These are phyloP conservation scores for Agroathelia rolfsii DNA, from an alignment of 1,284 basidiomycete species.

Conservation along the genomic window DNA sequence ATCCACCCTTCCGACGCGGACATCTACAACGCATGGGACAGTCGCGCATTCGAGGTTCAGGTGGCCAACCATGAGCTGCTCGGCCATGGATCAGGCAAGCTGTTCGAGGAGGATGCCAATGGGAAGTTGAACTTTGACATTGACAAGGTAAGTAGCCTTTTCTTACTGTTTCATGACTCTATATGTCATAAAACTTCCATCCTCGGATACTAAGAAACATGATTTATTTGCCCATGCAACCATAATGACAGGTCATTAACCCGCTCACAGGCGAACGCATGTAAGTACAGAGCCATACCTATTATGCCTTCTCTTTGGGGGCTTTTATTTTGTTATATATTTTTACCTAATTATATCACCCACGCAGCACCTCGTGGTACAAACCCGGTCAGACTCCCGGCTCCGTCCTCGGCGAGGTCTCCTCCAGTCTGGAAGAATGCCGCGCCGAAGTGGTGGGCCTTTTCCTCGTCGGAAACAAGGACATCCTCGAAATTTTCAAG, in stretches of 20 bases:
- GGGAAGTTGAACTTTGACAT: conserved; percentile 75
- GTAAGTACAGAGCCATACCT: conserved; percentile 30
- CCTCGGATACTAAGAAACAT: conserved; percentile 4
- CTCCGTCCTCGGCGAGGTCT: conserved; percentile 73
- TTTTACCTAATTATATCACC: background rate
- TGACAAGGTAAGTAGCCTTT: conserved; percentile 34
- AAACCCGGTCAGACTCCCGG: conserved; percentile 73
- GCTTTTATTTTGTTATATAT: conserved; percentile 2
- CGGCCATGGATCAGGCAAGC: conserved; percentile 72
- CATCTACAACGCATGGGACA: conserved; percentile 70
- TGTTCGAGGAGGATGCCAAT: conserved; percentile 65
- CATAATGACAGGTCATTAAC: conserved; percentile 50
- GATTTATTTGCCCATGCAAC: background rate
- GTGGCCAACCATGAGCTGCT: conserved; percentile 81
- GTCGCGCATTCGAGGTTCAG: conserved; percentile 70
- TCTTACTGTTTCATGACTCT: conserved; percentile 3
- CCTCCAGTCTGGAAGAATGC: conserved; percentile 83
- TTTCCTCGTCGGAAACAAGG: conserved; percentile 59
- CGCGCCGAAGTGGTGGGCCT: conserved; percentile 76
- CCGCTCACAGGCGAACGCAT: conserved; percentile 76
- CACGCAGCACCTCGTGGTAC: conserved; percentile 64
- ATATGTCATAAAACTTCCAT: conserved; percentile 4
- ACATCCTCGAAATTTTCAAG: conserved; percentile 70
- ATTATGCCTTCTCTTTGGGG: too few species aligned
- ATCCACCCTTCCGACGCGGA: conserved; percentile 58